Base-by-base conservation (phyloP, 2,329 filamentous ascomycete genomes). In the Neobulgaria alba region DNA sequence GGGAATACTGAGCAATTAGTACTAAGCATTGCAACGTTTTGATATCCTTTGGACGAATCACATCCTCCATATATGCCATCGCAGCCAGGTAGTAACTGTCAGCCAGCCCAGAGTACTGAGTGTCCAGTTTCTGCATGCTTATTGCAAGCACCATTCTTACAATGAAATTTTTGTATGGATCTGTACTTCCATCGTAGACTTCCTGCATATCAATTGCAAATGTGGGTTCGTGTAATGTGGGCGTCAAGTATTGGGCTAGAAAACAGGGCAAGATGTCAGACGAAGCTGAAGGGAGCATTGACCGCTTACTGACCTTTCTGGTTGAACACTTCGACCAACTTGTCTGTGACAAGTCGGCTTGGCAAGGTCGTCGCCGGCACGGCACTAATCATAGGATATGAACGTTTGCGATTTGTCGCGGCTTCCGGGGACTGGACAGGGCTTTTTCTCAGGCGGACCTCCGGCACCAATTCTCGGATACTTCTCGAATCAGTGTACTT, bases 11-110 rank as follows among this genome's bases (percentile, higher is more conserved):
- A 1, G 80, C 87, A 52, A 96, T 84, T 12, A 98, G 66, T 3
- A 83, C 75, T 40, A 95, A 79, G 53, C 90, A 95, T 63, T 96
- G 92, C 12, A 96, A 67, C 0, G 92, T 93, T 55, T 82, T 85
- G 20, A 95, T 64, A 59, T 96, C 86, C 69, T 94, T 95, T n/a
- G 82, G 79, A 39, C 81, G 79, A 40, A 96, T 74, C 9, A 93
- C 80, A 2, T 79, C 77, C 60, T 95, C 85, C 46, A 96, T 79
- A 54, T 81, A 81, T 47, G 82, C 79, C 66, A 96, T 79, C 4
- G 90, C 90, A 17, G 89, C 85, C 16, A 95, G 72, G 57, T 95
- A 96, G 64, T 94, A 96, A 58, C 87, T 89, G 63, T 96, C 90
- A 20, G 92, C 90, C 19, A 96, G 68, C 17, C 89, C 89, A n/a